Evolutionary conservation across 768 basidiomycete genomes (phyloP), one percentile per base, ranked within the genome.

Genomic region (Tricholoma hemisulphureum): DNA sequence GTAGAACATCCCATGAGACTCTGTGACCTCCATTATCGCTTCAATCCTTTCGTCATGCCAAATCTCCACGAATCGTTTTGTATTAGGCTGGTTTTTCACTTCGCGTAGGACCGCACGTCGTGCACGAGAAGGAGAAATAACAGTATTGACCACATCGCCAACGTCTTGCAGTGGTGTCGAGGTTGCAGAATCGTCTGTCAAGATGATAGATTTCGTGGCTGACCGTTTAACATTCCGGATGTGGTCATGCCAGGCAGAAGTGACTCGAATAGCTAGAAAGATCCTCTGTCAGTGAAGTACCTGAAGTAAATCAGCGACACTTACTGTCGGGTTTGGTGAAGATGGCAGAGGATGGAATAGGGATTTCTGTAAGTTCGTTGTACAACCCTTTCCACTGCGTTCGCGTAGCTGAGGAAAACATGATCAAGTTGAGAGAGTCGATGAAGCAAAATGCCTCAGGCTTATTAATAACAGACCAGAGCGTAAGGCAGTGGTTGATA

Each of bases 21-120:
- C 78, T 1, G 85, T 82, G 16, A 88, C 85, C 32, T 88, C 83
- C 28, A 80, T 63, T 0, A 77, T 79, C 0, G 71, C 73, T 51
- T 81, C 77, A 1, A 85, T 66, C 8, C 67, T 61, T 26, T 76
- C 71, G 0, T 73, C 75, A 0, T 68, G 63, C 85, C 86, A 88
- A 13, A 89, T 70, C 66, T 90, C 88, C 0, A 89, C 77, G 53
- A 75, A 81, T 31, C 85, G 77, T 59, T 77, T 82, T 58, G 78
- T 74, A 2, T 69, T 81, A 52, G 76, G 75, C 1, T 68, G 61
- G 28, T 75, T 74, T 18, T 73, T 73, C 2, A 58, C 58, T 58
- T 74, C 73, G 6, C 80, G 77, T 29, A 89, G 73, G 34, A 83
- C 61, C 1, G 81, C 87, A 2, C 76, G 72, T 13, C 71, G 71